Conservation (phyloP, 352 stramenopile species). For the Phytophthora cryptogea region DNA sequence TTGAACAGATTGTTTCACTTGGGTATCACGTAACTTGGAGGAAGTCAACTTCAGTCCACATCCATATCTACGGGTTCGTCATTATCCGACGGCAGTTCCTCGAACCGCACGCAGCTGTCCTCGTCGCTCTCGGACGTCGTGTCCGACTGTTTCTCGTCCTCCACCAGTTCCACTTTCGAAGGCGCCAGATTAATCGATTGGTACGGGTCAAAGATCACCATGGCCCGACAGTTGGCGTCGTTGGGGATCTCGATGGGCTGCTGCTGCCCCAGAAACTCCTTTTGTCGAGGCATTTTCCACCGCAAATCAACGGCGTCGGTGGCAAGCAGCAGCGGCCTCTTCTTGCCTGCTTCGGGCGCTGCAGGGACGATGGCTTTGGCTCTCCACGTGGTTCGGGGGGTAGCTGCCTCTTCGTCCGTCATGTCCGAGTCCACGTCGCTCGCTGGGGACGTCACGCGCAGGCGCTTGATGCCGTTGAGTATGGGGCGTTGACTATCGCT, state of each 20-base stretch:
- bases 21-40: not conserved
- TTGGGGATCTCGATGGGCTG: conserved; percentile 17
- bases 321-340: conserved; percentile 26
- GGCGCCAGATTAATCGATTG: conserved; percentile 27
- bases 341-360: conserved; percentile 11
- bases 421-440: conserved; percentile 31
- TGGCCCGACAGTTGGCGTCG: conserved; percentile 46
- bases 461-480: conserved; percentile 71
- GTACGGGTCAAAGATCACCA: conserved; percentile 67
- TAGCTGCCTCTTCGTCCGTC: conserved; percentile 42
- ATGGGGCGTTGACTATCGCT: conserved; percentile 29
- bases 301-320: not conserved
- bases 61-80: conserved; percentile 82
- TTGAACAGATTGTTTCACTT: not conserved
- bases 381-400: conserved; percentile 26
- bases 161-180: conserved; percentile 60
- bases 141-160: conserved; percentile 36
- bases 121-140: conserved; percentile 32
- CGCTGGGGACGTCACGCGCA: conserved; percentile 57
- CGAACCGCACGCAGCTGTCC: conserved; percentile 63
- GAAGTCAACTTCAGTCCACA: conserved; percentile 51
- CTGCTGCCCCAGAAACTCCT: conserved; percentile 1
- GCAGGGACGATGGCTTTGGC: conserved; percentile 28
- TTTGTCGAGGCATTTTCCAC: conserved; percentile 26
- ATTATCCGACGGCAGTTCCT: conserved; percentile 70